Conservation (phyloP, 2,329 filamentous ascomycete species). For the Claviceps sp. region DNA sequence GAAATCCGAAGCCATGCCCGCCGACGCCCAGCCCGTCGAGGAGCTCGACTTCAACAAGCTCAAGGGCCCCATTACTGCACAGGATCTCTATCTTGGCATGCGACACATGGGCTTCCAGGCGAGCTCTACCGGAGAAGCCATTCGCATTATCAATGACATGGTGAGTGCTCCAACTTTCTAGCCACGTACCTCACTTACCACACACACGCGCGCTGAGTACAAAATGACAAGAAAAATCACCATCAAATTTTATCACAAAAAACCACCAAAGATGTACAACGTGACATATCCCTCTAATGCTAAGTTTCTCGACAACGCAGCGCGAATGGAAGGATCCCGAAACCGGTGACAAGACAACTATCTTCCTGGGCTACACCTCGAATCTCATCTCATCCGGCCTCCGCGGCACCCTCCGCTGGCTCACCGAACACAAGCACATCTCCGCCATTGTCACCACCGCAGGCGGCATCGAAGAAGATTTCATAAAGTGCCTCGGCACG, state of each 20-base stretch:
- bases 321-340: constrained; percentile 71
- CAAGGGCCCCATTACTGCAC: constrained; percentile 65
- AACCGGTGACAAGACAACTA: constrained; percentile 68
- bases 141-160: constrained; percentile 92
- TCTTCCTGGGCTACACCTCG: constrained; percentile 94
- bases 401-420: constrained; percentile 78
- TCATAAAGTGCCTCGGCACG: constrained; percentile 93
- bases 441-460: constrained; percentile 91
- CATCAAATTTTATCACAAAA: not conserved
- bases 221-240: not conserved
- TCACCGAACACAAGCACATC: constrained; percentile 85
- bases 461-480: constrained; percentile 89
- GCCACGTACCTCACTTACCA: no score
- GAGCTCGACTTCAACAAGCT: constrained; percentile 88
- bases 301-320: constrained; percentile 20
- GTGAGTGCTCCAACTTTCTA: constrained; percentile 31
- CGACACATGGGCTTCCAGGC: constrained; percentile 66
- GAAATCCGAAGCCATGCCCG: constrained; percentile 68
- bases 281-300: no score
- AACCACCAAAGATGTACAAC: not conserved
- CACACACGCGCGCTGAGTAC: not conserved
- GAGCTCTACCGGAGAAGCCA: constrained; percentile 67
- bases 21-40: constrained; percentile 65
- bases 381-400: constrained; percentile 96
- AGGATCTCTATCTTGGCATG: constrained; percentile 74